A percentile compares a stretch with the other conserved stretches of the same genome.
These are phyloP conservation scores for Curvularia eragrostidis DNA, from an alignment of 2,329 filamentous ascomycete genomes.

Conservation along the genomic window DNA sequence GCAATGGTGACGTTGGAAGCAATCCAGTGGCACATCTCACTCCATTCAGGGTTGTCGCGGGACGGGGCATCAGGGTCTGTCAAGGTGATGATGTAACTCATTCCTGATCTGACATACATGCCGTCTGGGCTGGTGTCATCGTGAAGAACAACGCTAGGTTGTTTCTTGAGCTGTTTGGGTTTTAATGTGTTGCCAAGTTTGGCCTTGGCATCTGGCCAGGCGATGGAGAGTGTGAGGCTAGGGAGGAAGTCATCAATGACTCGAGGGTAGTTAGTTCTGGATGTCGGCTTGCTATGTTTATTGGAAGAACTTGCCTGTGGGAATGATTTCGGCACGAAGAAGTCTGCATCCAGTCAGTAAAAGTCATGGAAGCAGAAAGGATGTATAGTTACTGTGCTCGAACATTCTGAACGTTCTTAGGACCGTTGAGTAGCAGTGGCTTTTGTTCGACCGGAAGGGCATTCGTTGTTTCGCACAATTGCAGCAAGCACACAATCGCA, in stretches of 20 bases:
- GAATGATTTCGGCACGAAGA: conserved; percentile 51
- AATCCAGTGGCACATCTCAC: conserved; percentile 66
- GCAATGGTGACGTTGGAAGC: conserved; percentile 47
- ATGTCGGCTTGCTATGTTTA: neutral
- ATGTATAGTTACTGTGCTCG: conserved; percentile 34
- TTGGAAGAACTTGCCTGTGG: conserved; percentile 38
- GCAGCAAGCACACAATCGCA: conserved; percentile 25
- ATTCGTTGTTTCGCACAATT: conserved; percentile 21
- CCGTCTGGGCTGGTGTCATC: conserved; percentile 36
- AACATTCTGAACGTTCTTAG: conserved; percentile 33
- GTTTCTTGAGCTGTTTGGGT: conserved; percentile 51
- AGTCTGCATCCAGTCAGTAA: conserved; percentile 34
- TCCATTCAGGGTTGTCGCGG: conserved; percentile 61
- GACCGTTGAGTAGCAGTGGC: conserved; percentile 23
- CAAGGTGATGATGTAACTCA: conserved; percentile 58
- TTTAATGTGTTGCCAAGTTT: conserved; percentile 62
- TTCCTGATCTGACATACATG: conserved; percentile 27
- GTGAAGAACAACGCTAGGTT: conserved; percentile 52
- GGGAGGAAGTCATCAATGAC: conserved; percentile 68
- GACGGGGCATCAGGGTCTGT: conserved; percentile 67
- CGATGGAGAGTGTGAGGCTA: conserved; percentile 58
- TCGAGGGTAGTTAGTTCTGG: conserved; percentile 32
- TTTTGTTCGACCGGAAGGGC: conserved; percentile 42
- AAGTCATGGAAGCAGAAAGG: neutral
- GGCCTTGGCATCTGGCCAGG: conserved; percentile 53